phyloP scores from a whole-genome alignment of 192 early-diverging fungal species.

The Coemansia reversa region DNA sequence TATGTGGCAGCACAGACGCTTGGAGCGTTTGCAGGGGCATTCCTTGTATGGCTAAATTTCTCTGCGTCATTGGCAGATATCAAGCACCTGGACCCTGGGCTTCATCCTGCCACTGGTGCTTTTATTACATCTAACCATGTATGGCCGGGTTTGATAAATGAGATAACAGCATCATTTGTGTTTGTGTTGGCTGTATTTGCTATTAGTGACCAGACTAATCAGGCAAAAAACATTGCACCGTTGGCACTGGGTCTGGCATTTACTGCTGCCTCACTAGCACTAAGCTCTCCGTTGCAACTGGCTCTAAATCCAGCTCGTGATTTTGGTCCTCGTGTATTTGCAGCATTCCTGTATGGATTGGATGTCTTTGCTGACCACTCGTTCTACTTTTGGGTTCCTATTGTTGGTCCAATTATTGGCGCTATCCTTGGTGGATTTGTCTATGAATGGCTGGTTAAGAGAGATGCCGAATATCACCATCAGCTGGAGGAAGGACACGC shows the following conservation, averaged over 20 bases:
- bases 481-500: slow-evolving; percentile 32
- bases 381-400: slow-evolving; percentile 69
- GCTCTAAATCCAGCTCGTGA: slow-evolving; percentile 74
- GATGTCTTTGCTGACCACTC: slow-evolving; percentile 58
- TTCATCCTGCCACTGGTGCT: slow-evolving; percentile 30
- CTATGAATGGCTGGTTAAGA: slow-evolving; percentile 59
- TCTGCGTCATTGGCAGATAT: slow-evolving; percentile 21
- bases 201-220: slow-evolving; percentile 57
- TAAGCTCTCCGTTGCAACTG: slow-evolving; percentile 58
- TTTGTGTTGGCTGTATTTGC: slow-evolving; percentile 60
- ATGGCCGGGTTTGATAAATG: slow-evolving; percentile 36
- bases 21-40: slow-evolving; percentile 52
- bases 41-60: slow-evolving; percentile 46
- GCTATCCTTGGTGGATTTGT: slow-evolving; percentile 56
- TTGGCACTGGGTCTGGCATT: slow-evolving; percentile 59
- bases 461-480: slow-evolving; percentile 34
- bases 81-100: slow-evolving; percentile 24
- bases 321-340: slow-evolving; percentile 70
- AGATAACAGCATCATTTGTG: slow-evolving; percentile 61
- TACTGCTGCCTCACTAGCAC: slow-evolving; percentile 51
- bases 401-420: slow-evolving; percentile 62
- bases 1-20: slow-evolving; percentile 52
- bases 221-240: slow-evolving; percentile 47
- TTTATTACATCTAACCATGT: slow-evolving; percentile 34
- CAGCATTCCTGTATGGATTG: slow-evolving; percentile 60